Base-by-base conservation (phyloP, 2,329 filamentous ascomycete species). In the Aureobasidium sp. region DNA sequence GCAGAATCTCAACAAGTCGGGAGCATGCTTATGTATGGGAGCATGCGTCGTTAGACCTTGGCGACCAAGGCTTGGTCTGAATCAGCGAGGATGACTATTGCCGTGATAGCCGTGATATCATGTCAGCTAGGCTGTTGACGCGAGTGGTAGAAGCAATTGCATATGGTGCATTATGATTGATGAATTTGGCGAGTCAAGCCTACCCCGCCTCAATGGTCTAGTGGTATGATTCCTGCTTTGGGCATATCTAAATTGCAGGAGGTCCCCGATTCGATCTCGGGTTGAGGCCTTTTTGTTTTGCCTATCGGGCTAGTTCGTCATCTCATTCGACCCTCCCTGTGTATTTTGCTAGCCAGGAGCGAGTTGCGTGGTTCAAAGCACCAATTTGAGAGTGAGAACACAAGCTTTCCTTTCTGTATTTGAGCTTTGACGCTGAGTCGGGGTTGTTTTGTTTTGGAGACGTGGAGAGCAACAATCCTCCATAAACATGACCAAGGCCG, bases 161-260 rank as follows among this genome's bases (percentile, higher is more conserved):
- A 6, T 17, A 1, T 4, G 36, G 6, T 37, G 1, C 2, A 37
- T 37, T 5, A 15, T 37, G 5, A 17, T 17, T 5, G 1, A 17
- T 37, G 2, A 2, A 2, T 17, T 37, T 37, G 22, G 9, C 6
- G 4, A 47, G 29, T 8, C 5, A 9, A 29, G 5, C 8, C 47
- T 20, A 49, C 34, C 9, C 14, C 20, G 52, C 52, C 41, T 59
- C 39, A 59, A 41, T 59, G 56, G 56, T 59, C 56, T 59, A 59
- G 56, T 49, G 56, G 56, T 49, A 59, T 59, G 56, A 59, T 59
- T 59, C 56, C 56, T 59, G 56, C 56, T 59, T 59, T 59, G 56
- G 56, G 56, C 42, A 20, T 25, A 36, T 49, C 56, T 22, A 59
- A 59, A 39, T 20, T 59, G 56, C 56, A 59, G 56, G 56, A 59